Percentiles rank a stretch among this genome's conserved stretches.
phyloP scores from a whole-genome alignment of 2,329 filamentous ascomycete genomes.

The Didymella exigua region DNA sequence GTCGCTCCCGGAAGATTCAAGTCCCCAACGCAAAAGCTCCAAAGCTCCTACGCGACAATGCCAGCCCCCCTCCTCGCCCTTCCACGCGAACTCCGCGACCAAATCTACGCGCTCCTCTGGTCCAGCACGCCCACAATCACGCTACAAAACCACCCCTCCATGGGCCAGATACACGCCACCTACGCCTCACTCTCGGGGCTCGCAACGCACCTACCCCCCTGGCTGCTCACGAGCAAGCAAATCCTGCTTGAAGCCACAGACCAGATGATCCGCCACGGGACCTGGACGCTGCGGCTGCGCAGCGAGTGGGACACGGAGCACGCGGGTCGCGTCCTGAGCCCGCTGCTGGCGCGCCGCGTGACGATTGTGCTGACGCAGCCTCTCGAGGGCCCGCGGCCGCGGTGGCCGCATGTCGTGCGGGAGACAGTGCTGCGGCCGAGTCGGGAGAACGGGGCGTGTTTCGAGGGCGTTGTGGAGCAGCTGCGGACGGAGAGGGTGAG shows the following conservation, averaged over 20 bases:
- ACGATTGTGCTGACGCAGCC: constrained; percentile 12
- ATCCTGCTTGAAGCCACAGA: constrained; percentile 11
- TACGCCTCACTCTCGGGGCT: constrained; percentile 5
- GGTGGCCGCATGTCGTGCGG: constrained; percentile 11
- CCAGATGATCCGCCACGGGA: constrained; percentile 12
- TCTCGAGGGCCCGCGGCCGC: constrained; percentile 10
- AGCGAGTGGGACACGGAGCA: constrained; percentile 5
- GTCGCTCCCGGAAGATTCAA: not conserved
- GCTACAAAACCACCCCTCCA: constrained; percentile 6
- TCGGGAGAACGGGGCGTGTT: constrained; percentile 4
- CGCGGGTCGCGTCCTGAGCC: not conserved
- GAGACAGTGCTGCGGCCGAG: constrained; percentile 2
- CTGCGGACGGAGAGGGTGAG: not conserved
- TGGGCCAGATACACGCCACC: constrained; percentile 6
- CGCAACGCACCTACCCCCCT: constrained; percentile 2
- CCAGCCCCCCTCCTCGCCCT: constrained; percentile 9
- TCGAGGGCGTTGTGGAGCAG: not conserved
- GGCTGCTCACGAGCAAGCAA: constrained; percentile 16
- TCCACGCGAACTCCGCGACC: constrained; percentile 17
- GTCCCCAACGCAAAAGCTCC: not conserved
- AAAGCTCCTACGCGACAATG: not conserved
- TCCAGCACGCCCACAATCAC: not conserved
- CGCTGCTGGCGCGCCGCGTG: not conserved
- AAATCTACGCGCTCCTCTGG: constrained; percentile 13
- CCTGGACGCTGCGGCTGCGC: constrained; percentile 12